Percentiles rank a stretch among this genome's conserved stretches.
Conservation (phyloP, 2,329 filamentous ascomycete species). For the Aspergillus candidus region DNA sequence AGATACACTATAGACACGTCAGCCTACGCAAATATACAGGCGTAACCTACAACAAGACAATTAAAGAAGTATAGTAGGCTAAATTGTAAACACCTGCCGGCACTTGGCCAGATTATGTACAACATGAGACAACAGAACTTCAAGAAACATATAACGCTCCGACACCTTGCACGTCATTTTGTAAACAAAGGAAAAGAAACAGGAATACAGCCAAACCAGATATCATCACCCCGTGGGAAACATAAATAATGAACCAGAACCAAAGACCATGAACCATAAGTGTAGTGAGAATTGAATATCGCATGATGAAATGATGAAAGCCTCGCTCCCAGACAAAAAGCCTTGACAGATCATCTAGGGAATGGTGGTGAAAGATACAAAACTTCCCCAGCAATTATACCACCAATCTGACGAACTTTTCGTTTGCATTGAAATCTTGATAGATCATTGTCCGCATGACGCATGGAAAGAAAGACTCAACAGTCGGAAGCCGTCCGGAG, state of each 20-base stretch:
- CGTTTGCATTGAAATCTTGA: conserved; percentile 7
- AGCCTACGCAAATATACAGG: no score
- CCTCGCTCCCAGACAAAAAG: neutral
- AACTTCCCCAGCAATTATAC: neutral
- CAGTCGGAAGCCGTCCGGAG: neutral
- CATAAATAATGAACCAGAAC: neutral
- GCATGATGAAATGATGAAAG: neutral
- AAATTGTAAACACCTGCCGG: no score
- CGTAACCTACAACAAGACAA: no score
- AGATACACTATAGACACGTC: no score
- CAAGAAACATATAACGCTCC: conserved; percentile 13
- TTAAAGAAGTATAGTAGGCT: no score
- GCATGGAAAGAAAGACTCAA: conserved; percentile 3
- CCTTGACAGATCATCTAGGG: neutral
- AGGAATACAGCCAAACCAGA: conserved; percentile 13
- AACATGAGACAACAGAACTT: conserved; percentile 4
- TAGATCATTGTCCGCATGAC: conserved; percentile 15
- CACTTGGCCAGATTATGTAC: conserved; percentile 10
- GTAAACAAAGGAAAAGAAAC: conserved; percentile 1
- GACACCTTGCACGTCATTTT: conserved; percentile 16
- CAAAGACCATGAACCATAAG: neutral
- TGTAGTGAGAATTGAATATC: no score
- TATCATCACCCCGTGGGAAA: neutral
- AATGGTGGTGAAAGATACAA: conserved; percentile 2
- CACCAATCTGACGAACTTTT: conserved; percentile 6